Conservation (phyloP, 495 filamentous ascomycete genomes). For the Tuber microsphaerosporum region DNA sequence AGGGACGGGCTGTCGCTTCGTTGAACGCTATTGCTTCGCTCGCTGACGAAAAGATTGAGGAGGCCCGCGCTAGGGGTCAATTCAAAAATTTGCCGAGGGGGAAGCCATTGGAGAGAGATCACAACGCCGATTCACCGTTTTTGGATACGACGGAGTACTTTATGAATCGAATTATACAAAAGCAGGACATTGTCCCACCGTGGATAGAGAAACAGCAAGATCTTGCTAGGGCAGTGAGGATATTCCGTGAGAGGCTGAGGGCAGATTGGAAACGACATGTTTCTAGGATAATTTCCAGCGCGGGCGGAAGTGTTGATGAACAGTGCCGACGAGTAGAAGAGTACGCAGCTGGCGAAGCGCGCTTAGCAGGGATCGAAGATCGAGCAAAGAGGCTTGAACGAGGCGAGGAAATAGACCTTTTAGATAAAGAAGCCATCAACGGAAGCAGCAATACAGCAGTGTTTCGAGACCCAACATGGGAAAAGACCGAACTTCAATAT, state of each 20-base stretch:
- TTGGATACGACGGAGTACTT: conserved; percentile 96
- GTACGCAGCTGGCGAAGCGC: conserved; percentile 67
- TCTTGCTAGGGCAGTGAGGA: conserved; percentile 57
- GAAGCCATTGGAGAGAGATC: conserved; percentile 67
- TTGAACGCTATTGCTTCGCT: conserved; percentile 71
- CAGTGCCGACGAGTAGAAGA: conserved; percentile 66
- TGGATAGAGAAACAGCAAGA: conserved; percentile 99
- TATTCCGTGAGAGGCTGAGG: conserved; percentile 67
- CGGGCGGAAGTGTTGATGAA: conserved; percentile 67
- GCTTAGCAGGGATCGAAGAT: conserved; percentile 42
- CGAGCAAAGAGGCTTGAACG: conserved; percentile 46
- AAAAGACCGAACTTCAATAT: conserved; percentile 66
- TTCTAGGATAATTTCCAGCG: conserved; percentile 67
- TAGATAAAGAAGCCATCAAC: conserved; percentile 39
- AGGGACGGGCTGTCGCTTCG: conserved; percentile 67
- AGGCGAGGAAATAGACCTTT: conserved; percentile 45
- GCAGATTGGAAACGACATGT: conserved; percentile 85
- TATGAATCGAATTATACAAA: conserved; percentile 97
- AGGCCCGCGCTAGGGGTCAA: conserved; percentile 84
- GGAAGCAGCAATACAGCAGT: conserved; percentile 34
- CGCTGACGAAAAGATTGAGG: conserved; percentile 89
- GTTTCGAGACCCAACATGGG: conserved; percentile 62
- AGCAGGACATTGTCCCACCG: conserved; percentile 74
- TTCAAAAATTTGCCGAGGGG: conserved; percentile 84
- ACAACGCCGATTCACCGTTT: conserved; percentile 78